These are phyloP conservation scores for Fusarium camptoceras DNA, from an alignment of 2,329 filamentous ascomycete species.

Conservation along the genomic window DNA sequence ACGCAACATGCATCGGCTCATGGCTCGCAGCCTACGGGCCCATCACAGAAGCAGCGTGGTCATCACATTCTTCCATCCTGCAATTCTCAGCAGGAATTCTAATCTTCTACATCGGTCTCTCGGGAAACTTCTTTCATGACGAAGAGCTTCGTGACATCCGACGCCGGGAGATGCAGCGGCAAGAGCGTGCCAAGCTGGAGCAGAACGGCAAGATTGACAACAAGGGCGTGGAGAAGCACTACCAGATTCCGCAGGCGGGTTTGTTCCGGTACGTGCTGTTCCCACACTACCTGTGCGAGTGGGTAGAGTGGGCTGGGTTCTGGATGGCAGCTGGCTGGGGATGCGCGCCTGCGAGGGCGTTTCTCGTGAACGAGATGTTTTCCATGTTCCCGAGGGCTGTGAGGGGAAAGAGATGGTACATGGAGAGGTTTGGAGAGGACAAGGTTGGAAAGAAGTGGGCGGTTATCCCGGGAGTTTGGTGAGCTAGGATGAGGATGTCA, in stretches of 20 bases:
- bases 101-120: conserved; percentile 80
- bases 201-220: conserved; percentile 32
- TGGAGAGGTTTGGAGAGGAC: conserved; percentile 86
- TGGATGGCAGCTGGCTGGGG: conserved; percentile 77
- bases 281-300: conserved; percentile 96
- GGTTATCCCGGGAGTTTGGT: conserved; percentile 68
- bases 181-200: conserved; percentile 56
- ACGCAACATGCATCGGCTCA: conserved; percentile 80
- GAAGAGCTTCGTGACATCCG: conserved; percentile 90
- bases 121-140: conserved; percentile 89
- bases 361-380: conserved; percentile 87
- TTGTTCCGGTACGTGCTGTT: conserved; percentile 86
- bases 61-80: conserved; percentile 51
- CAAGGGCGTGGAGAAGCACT: conserved; percentile 74
- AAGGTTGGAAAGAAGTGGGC: conserved; percentile 81
- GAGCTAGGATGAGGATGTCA: conserved; percentile 53
- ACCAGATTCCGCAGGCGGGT: conserved; percentile 85
- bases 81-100: conserved; percentile 74
- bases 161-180: conserved; percentile 71
- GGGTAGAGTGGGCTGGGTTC: conserved; percentile 95
- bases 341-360: conserved; percentile 81
- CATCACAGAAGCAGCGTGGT: conserved; percentile 66
- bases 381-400: conserved; percentile 91
- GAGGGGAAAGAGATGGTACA: conserved; percentile 86
- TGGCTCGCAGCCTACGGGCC: conserved; percentile 88